These are phyloP conservation scores for Biscogniauxia mediterranea DNA, from an alignment of 2,329 filamentous ascomycete genomes.

Conservation along the genomic window DNA sequence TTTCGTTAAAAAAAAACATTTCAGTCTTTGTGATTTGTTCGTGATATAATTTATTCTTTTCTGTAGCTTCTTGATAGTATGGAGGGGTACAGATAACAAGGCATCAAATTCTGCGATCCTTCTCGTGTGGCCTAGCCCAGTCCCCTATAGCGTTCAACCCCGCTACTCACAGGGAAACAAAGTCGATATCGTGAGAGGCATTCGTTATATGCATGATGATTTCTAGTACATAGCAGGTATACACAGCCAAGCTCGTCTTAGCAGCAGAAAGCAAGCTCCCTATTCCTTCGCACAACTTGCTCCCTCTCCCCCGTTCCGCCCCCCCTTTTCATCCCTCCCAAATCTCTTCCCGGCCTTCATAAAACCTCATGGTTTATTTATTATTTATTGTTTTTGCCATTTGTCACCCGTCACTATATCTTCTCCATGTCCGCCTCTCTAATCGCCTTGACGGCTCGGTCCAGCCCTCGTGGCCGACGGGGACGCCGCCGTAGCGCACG, in stretches of 20 bases:
- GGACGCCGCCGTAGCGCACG: constrained; percentile 64
- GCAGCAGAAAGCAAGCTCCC: constrained; percentile 1
- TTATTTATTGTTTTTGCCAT: background rate
- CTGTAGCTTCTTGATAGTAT: background rate
- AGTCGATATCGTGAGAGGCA: constrained; percentile 15
- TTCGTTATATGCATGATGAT: constrained; percentile 20
- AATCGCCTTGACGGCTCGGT: constrained; percentile 49
- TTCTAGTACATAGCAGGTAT: constrained; percentile 28
- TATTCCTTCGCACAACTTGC: background rate
- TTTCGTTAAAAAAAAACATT: background rate
- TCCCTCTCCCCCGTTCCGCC: background rate
- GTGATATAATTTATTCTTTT: background rate
- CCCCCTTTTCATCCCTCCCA: background rate
- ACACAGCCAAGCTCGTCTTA: constrained; percentile 15
- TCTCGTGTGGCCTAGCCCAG: too few species aligned
- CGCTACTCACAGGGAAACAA: background rate
- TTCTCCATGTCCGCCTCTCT: constrained; percentile 48
- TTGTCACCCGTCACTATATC: constrained; percentile 39
- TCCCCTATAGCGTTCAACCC: background rate
- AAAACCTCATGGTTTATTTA: too few species aligned
- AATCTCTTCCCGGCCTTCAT: background rate
- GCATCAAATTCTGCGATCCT: too few species aligned
- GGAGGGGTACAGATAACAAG: too few species aligned
- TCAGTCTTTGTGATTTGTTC: background rate
- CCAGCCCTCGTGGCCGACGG: constrained; percentile 55